Base-by-base conservation (phyloP, 495 filamentous ascomycete genomes). In the Aeminium ludgeri region DNA sequence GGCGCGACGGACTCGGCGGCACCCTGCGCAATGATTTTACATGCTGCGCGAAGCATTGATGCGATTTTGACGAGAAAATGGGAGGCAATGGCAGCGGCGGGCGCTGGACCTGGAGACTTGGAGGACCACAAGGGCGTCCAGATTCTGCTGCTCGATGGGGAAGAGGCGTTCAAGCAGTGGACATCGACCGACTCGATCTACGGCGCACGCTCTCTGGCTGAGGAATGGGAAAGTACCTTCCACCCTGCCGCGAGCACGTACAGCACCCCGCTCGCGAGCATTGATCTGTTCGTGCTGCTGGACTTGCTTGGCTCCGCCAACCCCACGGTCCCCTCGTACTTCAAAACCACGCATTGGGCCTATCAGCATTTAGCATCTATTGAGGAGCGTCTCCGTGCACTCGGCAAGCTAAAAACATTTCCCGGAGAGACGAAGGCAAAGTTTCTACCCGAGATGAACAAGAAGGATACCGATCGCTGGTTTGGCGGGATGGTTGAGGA, bases 1-100 rank as follows among this genome's bases (percentile, higher is more conserved):
- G 89, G 89, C 5, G 89, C 86, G 0, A 86, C 77, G 18, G 89
- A 97, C 51, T 92, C 84, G 48, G 89, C 89, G 0, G 89, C 74
- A 25, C 86, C 91, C 23, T 94, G 86, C 57, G 91, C 91, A 0
- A 80, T 96, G 62, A 65, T 97, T 34, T 68, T 97, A 73, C 81
- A 89, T 56, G 74, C 76, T 8, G 83, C 85, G 53, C 64, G 81
- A 45, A 82, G 67, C 42, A 65, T 99, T 16, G 86, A 96, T 56
- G 62, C 52, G 15, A 86, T 80, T 1, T 54, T 97, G 55, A 82
- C 74, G 10, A 67, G 67, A 59, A 87, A 85, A 62, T 91, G 89
- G 81, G 68, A 70, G 20, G 68, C 64, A 15, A 82, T 85, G 74
- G 50, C 69, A 44, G 68, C 62, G 23, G 61, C 77, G 11, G 74